Base-by-base conservation (phyloP, 2,329 filamentous ascomycete species). In the Helicocarpus griseus region DNA sequence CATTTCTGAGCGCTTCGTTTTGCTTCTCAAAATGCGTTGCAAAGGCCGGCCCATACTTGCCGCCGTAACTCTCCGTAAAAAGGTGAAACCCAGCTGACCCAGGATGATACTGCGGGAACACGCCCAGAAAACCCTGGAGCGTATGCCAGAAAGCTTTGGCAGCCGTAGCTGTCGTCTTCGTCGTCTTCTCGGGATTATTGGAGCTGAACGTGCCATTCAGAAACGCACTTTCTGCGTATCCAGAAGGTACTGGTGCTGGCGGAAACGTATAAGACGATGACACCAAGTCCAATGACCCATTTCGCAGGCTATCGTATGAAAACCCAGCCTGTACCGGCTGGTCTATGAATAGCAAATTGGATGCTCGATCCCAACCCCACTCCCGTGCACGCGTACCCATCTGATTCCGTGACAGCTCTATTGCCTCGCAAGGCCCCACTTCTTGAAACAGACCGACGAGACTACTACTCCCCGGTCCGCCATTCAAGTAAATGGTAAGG, bases 331-430 rank as follows among this genome's bases (percentile, higher is more conserved):
- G 74, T 11, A 73, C 77, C 4, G 80, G 85, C 62, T 87, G 78
- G 58, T 87, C 83, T 58, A 87, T 79, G 64, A 84, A 87, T 14
- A 87, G 76, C 73, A 84, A 79, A 57, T 85, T 85, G 55, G 76
- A 77, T 4, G 73, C 70, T 54, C 75, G 73, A 51, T 76, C 78
- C 77, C 78, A 81, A 3, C 76, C 75, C 61, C 74, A 76, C 1
- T 75, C 73, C 56, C 80, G 80, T 29, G 65, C 57, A 14, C 58
- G 56, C 1, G 69, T 66, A 31, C 50, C 43, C 9, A 53, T 66
- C 3, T 64, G 64, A 22, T 66, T 61, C 9, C 68, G 66, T 9
- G 71, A 64, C 43, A 67, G 60, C 26, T 55, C 51, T 19, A 55
- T 46, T 9, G 31, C 80, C 43, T 71, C 68, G 48, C 71, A 75